These are phyloP conservation scores for Pyronema omphalodes DNA, from an alignment of 495 filamentous ascomycete species.

Conservation along the genomic window DNA sequence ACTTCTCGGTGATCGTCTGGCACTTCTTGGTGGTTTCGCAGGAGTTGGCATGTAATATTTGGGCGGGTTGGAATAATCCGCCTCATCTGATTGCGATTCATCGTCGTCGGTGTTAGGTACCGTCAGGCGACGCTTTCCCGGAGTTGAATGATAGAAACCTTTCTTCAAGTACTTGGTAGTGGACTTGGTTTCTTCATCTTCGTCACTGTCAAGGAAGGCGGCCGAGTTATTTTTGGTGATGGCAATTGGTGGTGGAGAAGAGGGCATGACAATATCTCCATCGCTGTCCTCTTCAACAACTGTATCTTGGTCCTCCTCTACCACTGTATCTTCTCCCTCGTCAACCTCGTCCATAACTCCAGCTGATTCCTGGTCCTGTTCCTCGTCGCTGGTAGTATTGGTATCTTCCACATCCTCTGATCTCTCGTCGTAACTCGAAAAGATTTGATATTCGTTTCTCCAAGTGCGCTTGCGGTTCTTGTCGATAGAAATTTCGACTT, in stretches of 20 bases:
- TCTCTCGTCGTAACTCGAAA: background rate
- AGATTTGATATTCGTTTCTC: background rate
- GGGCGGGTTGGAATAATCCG: background rate
- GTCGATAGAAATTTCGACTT: background rate
- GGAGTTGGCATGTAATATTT: constrained; percentile 2
- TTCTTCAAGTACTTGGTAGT: background rate
- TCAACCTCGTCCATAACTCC: background rate
- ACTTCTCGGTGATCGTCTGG: background rate
- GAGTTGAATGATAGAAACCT: background rate
- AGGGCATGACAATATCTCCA: background rate
- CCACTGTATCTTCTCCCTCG: background rate
- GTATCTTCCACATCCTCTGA: background rate
- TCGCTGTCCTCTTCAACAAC: background rate
- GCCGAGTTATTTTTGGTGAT: background rate
- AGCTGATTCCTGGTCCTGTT: background rate
- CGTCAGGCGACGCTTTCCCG: too few relatives aligned
- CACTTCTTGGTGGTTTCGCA: background rate
- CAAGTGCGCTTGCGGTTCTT: background rate
- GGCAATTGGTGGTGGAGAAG: background rate
- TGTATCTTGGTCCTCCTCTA: background rate
- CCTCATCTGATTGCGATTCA: too few relatives aligned
- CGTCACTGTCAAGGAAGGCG: background rate
- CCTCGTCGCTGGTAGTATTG: background rate
- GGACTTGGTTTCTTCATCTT: background rate
- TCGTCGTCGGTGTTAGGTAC: background rate